Conservation (phyloP, 2,329 filamentous ascomycete species). For the Colletotrichum scovillei region DNA sequence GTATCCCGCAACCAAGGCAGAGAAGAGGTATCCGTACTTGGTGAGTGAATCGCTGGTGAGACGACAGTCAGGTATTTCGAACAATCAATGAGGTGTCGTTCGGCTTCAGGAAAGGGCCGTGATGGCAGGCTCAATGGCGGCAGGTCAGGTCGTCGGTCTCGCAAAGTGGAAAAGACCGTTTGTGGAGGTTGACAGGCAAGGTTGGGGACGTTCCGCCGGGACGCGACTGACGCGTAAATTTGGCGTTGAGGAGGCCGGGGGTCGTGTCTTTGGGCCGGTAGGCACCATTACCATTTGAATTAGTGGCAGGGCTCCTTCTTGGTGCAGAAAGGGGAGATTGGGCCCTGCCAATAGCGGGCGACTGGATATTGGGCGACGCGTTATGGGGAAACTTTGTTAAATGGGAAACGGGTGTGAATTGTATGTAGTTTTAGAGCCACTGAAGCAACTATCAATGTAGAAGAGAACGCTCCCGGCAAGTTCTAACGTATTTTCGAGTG, state of each 20-base stretch:
- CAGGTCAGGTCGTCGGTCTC: conserved; percentile 1
- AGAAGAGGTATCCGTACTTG: too few species aligned
- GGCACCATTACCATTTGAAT: too few species aligned
- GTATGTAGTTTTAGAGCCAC: too few species aligned
- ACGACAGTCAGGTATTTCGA: background rate
- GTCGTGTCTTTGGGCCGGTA: conserved; percentile 18
- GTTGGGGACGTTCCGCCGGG: conserved; percentile 25
- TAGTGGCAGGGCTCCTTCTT: background rate
- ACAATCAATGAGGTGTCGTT: background rate
- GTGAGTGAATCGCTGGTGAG: background rate
- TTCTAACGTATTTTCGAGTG: background rate
- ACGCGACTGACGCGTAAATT: conserved; percentile 47
- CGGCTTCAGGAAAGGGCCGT: background rate
- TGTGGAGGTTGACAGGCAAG: conserved; percentile 12
- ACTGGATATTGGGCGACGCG: background rate
- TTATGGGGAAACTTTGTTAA: background rate
- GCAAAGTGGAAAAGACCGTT: conserved; percentile 16
- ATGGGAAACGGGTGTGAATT: background rate
- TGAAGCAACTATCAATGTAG: background rate
- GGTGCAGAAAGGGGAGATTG: background rate
- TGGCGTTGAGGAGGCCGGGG: conserved; percentile 43
- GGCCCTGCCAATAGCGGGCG: conserved; percentile 1
- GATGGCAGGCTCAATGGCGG: background rate
- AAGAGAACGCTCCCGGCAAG: background rate
- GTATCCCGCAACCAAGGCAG: background rate